Conservation (phyloP, 2,329 filamentous ascomycete species). For the Waltergamsia citrina region DNA sequence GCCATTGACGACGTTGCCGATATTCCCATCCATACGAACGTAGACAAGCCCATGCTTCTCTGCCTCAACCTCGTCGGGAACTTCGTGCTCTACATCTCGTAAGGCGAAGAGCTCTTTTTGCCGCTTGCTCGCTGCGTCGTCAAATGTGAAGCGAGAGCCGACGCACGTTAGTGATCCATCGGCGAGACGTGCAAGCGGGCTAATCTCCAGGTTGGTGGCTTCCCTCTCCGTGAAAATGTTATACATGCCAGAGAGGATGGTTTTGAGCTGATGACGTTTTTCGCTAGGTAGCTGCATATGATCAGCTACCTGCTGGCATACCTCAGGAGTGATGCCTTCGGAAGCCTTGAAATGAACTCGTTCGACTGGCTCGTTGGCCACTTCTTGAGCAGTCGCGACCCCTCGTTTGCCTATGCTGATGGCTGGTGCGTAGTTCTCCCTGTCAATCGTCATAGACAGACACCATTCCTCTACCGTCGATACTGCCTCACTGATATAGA, state of each 20-base stretch:
- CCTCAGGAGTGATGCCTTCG: conserved; percentile 13
- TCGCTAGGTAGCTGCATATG: conserved; percentile 1
- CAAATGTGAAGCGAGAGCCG: conserved; percentile 33
- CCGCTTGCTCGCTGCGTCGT: conserved; percentile 33
- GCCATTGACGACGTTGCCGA: conserved; percentile 82
- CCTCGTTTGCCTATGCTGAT: conserved; percentile 22
- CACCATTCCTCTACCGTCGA: conserved; percentile 22
- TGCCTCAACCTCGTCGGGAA: conserved; percentile 25
- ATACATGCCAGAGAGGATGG: conserved; percentile 13
- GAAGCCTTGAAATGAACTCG: conserved; percentile 12
- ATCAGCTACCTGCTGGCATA: conserved; percentile 7
- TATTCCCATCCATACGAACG: conserved; percentile 51
- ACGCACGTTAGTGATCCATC: conserved; percentile 16
- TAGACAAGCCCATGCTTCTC: conserved; percentile 67
- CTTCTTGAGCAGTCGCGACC: too few relatives aligned
- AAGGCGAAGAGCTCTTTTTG: conserved; percentile 27
- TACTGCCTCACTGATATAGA: conserved; percentile 25
- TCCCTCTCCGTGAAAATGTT: conserved; percentile 34
- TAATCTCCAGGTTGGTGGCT: conserved; percentile 33
- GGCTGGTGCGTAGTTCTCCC: conserved; percentile 25
- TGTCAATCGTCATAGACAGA: conserved; percentile 30
- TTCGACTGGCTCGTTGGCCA: too few relatives aligned
- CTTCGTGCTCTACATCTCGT: conserved; percentile 22
- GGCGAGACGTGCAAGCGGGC: conserved; percentile 14
- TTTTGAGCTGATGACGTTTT: conserved; percentile 9